Evolutionary conservation across 202 grass and related monocot species (phyloP).

Genomic region (Hordeum pubiflorum): DNA sequence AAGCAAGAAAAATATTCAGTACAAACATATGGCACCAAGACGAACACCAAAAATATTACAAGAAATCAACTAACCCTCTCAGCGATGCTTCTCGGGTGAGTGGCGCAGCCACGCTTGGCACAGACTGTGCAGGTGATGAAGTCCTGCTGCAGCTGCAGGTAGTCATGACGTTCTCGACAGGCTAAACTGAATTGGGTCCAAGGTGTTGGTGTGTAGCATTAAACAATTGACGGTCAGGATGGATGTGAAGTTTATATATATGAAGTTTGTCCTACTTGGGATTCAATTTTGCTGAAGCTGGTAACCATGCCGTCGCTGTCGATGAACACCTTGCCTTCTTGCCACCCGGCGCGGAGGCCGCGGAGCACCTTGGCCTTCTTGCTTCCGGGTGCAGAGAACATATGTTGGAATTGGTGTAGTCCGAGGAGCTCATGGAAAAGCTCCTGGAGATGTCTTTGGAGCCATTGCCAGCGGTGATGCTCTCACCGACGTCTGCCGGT

Average conservation of each 20-base stretch:
- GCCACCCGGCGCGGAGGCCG: constrained; percentile 26
- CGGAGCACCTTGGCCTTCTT: too few relatives aligned
- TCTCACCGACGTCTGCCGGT: too few relatives aligned
- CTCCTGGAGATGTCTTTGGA: too few relatives aligned
- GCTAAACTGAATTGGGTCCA: constrained; percentile 32
- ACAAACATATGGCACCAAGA: not conserved
- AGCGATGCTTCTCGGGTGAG: constrained; percentile 82
- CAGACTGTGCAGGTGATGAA: constrained; percentile 62
- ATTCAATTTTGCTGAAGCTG: constrained; percentile 58
- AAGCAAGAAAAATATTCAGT: not conserved
- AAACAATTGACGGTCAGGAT: not conserved
- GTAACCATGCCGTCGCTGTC: constrained; percentile 50
- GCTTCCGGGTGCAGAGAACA: too few relatives aligned
- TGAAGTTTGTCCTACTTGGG: constrained; percentile 24
- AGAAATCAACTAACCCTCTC: constrained; percentile 52
- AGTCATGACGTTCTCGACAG: constrained; percentile 34
- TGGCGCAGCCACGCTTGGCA: constrained; percentile 81
- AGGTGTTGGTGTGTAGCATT: not conserved
- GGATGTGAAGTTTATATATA: not conserved
- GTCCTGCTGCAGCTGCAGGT: constrained; percentile 62
- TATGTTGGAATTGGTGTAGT: too few relatives aligned
- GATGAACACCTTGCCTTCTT: constrained; percentile 41
- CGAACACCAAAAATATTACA: not conserved
- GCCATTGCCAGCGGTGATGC: too few relatives aligned
- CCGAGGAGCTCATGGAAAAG: too few relatives aligned